Evolutionary conservation across 108 stramenopile species (phyloP).

Genomic region (Nitzschia palea): DNA sequence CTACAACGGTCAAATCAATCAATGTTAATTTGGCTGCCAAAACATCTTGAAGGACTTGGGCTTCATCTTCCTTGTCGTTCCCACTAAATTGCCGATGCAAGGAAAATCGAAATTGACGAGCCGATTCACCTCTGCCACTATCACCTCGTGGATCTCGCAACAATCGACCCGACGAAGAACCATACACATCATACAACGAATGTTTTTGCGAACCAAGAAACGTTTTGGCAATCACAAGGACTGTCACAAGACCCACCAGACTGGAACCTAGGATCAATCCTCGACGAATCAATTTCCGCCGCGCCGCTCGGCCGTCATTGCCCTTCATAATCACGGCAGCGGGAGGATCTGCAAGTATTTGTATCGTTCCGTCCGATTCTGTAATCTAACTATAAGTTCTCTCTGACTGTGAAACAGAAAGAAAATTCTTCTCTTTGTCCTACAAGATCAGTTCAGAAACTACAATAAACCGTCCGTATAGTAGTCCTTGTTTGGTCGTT

Average conservation of each 20-base stretch:
- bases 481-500: no score
- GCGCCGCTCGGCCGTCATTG: conserved; percentile 35
- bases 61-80: not conserved
- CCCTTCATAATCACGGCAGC: conserved; percentile 24
- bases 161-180: not conserved
- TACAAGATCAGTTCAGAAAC: no score
- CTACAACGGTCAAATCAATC: conserved; percentile 12
- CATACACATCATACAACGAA: not conserved
- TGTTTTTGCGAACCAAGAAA: not conserved
- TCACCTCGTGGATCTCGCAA: not conserved
- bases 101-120: not conserved
- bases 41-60: conserved; percentile 12
- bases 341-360: no score
- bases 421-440: no score
- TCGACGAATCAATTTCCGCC: not conserved
- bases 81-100: not conserved
- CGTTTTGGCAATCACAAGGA: not conserved
- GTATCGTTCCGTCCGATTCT: no score
- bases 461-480: no score
- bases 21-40: conserved; percentile 32
- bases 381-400: no score
- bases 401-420: no score
- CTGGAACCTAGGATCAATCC: not conserved
- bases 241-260: not conserved
- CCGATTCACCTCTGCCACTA: not conserved